These are phyloP conservation scores for Ceriops zippeliana DNA, from an alignment of 345 rosid genomes.

Conservation along the genomic window DNA sequence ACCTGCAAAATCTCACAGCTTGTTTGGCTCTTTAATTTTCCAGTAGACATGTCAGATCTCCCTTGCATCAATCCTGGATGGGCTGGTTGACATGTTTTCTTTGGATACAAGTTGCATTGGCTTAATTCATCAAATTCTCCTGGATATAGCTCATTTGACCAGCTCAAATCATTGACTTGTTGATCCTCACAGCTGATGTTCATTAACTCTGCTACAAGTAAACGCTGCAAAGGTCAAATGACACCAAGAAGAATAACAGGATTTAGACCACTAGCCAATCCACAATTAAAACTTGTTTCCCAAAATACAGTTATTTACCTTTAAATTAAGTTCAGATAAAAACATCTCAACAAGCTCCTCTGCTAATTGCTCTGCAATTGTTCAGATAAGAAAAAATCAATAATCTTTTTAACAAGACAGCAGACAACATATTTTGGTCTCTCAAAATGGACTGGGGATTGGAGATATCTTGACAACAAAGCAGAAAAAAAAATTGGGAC, in stretches of 20 bases:
- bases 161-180: conserved; percentile 33
- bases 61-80: conserved; percentile 44
- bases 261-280: not conserved
- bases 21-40: conserved; percentile 35
- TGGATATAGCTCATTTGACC: conserved; percentile 69
- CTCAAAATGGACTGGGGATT: not conserved
- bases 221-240: conserved; percentile 41
- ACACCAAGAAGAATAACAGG: conserved; percentile 8
- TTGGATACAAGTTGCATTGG: conserved; percentile 45
- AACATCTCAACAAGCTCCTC: conserved; percentile 80
- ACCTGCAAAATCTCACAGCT: conserved; percentile 63
- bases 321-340: conserved; percentile 58
- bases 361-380: conserved; percentile 58
- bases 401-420: not conserved
- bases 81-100: conserved; percentile 43
- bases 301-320: conserved; percentile 39
- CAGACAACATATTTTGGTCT: no score
- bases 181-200: conserved; percentile 44
- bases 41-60: conserved; percentile 25
- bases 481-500: not conserved
- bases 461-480: not conserved
- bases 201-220: conserved; percentile 53
- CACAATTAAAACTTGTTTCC: not conserved
- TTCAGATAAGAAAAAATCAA: not conserved
- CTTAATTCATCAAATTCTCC: conserved; percentile 67